Conservation (phyloP, 257 asterid genomes). For the Coffea eugenioides region DNA sequence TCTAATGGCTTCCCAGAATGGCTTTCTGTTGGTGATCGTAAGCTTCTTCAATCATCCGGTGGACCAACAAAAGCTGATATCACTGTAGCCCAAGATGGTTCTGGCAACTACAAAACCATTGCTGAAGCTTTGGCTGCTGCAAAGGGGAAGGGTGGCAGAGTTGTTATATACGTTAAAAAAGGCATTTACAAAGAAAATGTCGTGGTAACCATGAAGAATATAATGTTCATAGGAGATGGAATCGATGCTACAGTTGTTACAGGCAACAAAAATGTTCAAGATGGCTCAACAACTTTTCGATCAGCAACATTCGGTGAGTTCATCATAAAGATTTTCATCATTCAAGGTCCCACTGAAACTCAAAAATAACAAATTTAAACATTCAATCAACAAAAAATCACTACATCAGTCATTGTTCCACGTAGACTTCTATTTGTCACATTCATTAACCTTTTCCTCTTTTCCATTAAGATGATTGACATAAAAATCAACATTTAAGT, state of each 20-base stretch:
- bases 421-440: not conserved
- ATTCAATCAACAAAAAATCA: not conserved
- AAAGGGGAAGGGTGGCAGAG: conserved; percentile 35
- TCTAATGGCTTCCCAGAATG: conserved; percentile 40
- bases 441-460: not conserved
- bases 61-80: conserved; percentile 29
- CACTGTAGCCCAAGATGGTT: conserved; percentile 66
- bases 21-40: conserved; percentile 40
- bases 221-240: conserved; percentile 72
- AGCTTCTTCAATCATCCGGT: conserved; percentile 32
- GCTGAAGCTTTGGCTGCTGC: conserved; percentile 42
- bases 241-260: conserved; percentile 60
- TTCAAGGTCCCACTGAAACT: not conserved
- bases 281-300: conserved; percentile 58
- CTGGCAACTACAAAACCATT: conserved; percentile 54
- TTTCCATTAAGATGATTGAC: not conserved
- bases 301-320: conserved; percentile 77
- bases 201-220: conserved; percentile 48
- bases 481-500: not conserved
- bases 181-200: conserved; percentile 64
- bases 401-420: not conserved
- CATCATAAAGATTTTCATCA: not conserved
- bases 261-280: conserved; percentile 37
- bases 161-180: conserved; percentile 57
- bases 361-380: not conserved